Evolutionary conservation across 1,284 basidiomycete species (phyloP).

Genomic region (Fistulinella cinereoalba): DNA sequence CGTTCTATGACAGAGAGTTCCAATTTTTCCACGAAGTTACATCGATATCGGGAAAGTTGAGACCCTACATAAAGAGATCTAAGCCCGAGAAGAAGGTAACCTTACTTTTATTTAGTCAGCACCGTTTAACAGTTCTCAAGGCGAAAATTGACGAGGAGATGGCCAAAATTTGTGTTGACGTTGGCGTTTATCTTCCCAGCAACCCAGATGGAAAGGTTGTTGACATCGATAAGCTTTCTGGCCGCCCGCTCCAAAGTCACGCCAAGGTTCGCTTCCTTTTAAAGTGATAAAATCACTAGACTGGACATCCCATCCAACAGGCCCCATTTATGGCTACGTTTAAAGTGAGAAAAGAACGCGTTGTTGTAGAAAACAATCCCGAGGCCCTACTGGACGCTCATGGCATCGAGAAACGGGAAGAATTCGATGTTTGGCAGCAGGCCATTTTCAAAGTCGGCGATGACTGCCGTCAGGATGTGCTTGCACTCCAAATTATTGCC

Average conservation of each 20-base stretch:
- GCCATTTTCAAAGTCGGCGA: constrained; percentile 99
- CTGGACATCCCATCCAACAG: constrained; percentile 42
- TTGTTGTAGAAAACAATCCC: constrained; percentile 60
- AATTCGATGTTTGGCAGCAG: constrained; percentile 94
- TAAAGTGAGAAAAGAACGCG: constrained; percentile 86
- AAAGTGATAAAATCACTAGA: not conserved
- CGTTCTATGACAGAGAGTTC: constrained; percentile 96
- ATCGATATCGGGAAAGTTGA: constrained; percentile 95
- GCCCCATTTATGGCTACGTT: constrained; percentile 99
- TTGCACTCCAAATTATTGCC: constrained; percentile 95
- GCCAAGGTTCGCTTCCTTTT: constrained; percentile 70
- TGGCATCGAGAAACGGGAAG: constrained; percentile 54
- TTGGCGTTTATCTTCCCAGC: constrained; percentile 95
- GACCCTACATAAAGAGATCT: constrained; percentile 93
- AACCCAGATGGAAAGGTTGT: constrained; percentile 97
- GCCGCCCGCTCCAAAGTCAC: constrained; percentile 93
- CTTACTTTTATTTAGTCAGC: constrained; percentile 1
- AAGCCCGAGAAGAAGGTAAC: constrained; percentile 97
- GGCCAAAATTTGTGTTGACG: constrained; percentile 90
- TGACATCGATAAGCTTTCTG: constrained; percentile 96
- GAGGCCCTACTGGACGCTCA: constrained; percentile 66
- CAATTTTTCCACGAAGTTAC: constrained; percentile 96
- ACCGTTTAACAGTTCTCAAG: constrained; percentile 38
- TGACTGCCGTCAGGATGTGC: constrained; percentile 96
- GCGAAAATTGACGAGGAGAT: constrained; percentile 99